phyloP scores from a whole-genome alignment of 805 yeast species.

The Spathaspora boniae region DNA sequence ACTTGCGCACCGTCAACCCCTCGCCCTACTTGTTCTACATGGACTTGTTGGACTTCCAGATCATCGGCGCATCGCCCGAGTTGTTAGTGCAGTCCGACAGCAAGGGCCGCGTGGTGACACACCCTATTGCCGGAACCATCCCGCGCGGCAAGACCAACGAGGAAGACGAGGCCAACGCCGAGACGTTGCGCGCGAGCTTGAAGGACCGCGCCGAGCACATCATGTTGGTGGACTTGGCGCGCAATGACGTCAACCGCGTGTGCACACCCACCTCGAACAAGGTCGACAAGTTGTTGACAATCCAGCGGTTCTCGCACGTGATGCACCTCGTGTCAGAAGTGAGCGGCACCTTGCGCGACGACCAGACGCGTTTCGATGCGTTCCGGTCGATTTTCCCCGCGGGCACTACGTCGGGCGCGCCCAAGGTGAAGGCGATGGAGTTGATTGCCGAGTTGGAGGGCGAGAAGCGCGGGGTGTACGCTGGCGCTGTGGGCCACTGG shows the following conservation, averaged over 20 bases:
- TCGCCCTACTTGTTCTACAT: slow-evolving; percentile 95
- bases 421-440: slow-evolving; percentile 96
- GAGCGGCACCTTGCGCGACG: slow-evolving; percentile 82
- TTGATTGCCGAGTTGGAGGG: slow-evolving; percentile 83
- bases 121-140: slow-evolving; percentile 98
- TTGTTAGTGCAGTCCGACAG: slow-evolving; percentile 77
- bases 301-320: slow-evolving; percentile 94
- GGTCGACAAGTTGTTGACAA: slow-evolving; percentile 84
- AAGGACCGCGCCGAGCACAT: slow-evolving; percentile 98
- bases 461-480: slow-evolving; percentile 94
- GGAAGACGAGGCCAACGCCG: slow-evolving; percentile 86
- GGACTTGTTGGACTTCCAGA: slow-evolving; percentile 86
- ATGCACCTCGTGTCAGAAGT: slow-evolving; percentile 96
- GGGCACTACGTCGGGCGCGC: slow-evolving; percentile 98
- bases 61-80: slow-evolving; percentile 98
- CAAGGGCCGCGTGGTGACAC: slow-evolving; percentile 76
- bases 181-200: slow-evolving; percentile 63
- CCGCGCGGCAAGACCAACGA: slow-evolving; percentile 85
- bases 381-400: slow-evolving; percentile 98
- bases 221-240: slow-evolving; percentile 96
- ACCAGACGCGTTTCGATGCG: slow-evolving; percentile 90
- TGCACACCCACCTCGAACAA: slow-evolving; percentile 81
- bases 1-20: slow-evolving; percentile 92
- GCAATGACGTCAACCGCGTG: slow-evolving; percentile 94
- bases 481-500: slow-evolving; percentile 99